These are phyloP conservation scores for Penicillium waksmanii DNA, from an alignment of 495 filamentous ascomycete species.

Conservation along the genomic window DNA sequence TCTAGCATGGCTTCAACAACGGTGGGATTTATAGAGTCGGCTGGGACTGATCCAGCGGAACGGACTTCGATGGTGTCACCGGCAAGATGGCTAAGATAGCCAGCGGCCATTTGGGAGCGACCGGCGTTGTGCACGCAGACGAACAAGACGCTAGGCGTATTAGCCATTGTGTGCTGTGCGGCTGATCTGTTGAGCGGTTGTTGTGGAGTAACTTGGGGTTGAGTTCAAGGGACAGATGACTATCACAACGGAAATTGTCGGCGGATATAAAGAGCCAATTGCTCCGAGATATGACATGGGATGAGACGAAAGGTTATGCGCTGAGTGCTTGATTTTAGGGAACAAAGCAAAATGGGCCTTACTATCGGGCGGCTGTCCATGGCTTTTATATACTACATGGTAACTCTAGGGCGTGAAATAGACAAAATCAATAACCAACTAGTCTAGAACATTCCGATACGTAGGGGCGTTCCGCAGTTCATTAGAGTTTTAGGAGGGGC, in stretches of 20 bases:
- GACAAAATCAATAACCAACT: neutral
- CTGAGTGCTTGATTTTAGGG: neutral
- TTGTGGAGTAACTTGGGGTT: constrained; percentile 13
- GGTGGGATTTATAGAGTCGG: constrained; percentile 30
- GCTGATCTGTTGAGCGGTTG: constrained; percentile 7
- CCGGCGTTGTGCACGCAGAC: constrained; percentile 38
- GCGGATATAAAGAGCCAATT: constrained; percentile 10
- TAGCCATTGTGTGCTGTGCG: constrained; percentile 20
- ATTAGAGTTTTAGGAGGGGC: constrained; percentile 6
- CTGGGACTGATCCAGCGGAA: constrained; percentile 32
- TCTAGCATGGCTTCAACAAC: constrained; percentile 36
- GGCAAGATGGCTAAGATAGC: constrained; percentile 29
- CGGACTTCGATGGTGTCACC: constrained; percentile 32
- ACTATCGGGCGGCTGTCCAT: neutral
- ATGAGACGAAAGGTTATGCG: too few species aligned
- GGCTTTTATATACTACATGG: constrained; percentile 18
- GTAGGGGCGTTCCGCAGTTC: constrained; percentile 1
- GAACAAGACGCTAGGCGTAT: constrained; percentile 33
- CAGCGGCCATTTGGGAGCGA: constrained; percentile 38
- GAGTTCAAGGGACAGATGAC: neutral
- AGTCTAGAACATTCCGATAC: constrained; percentile 16
- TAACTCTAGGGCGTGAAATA: constrained; percentile 4
- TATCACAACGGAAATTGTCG: constrained; percentile 12
- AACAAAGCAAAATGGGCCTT: constrained; percentile 2
- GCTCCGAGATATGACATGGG: constrained; percentile 6